phyloP scores from a whole-genome alignment of 2,329 filamentous ascomycete genomes.

The Harringtonia lauricola region DNA sequence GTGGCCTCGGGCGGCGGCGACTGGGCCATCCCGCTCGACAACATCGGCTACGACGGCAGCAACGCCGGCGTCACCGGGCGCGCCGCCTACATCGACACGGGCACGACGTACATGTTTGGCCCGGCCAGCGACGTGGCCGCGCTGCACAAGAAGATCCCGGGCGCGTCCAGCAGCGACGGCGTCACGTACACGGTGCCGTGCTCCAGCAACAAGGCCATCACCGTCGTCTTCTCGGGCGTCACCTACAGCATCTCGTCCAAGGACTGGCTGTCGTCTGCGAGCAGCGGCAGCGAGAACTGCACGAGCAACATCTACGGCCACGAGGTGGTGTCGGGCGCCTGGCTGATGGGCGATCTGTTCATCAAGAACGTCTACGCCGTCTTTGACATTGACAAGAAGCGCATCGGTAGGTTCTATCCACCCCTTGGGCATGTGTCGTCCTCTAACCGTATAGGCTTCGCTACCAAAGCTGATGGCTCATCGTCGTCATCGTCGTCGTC shows the following conservation, averaged over 20 bases:
- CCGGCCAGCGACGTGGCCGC: constrained; percentile 54
- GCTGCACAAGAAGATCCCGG: constrained; percentile 58
- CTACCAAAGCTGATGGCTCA: not conserved
- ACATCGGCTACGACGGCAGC: constrained; percentile 50
- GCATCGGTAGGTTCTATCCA: constrained; percentile 43
- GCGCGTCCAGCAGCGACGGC: constrained; percentile 43
- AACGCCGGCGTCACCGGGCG: constrained; percentile 42
- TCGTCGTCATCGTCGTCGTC: not conserved
- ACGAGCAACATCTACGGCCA: constrained; percentile 67
- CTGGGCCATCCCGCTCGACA: constrained; percentile 65
- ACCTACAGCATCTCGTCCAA: constrained; percentile 55
- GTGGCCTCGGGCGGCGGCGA: constrained; percentile 40
- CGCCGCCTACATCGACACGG: constrained; percentile 70
- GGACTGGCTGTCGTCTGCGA: constrained; percentile 54
- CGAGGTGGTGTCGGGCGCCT: constrained; percentile 53
- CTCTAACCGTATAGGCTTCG: constrained; percentile 5
- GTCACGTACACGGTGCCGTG: constrained; percentile 63
- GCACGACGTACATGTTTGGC: constrained; percentile 69
- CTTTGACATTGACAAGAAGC: constrained; percentile 62
- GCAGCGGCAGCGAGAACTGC: constrained; percentile 29
- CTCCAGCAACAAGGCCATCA: constrained; percentile 46
- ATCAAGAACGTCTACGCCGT: constrained; percentile 83
- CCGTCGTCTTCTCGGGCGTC: constrained; percentile 56
- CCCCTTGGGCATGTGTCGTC: not conserved
- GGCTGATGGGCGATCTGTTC: constrained; percentile 80